Base-by-base conservation (phyloP, 2,329 filamentous ascomycete genomes). In the Drechmeria coniospora region DNA sequence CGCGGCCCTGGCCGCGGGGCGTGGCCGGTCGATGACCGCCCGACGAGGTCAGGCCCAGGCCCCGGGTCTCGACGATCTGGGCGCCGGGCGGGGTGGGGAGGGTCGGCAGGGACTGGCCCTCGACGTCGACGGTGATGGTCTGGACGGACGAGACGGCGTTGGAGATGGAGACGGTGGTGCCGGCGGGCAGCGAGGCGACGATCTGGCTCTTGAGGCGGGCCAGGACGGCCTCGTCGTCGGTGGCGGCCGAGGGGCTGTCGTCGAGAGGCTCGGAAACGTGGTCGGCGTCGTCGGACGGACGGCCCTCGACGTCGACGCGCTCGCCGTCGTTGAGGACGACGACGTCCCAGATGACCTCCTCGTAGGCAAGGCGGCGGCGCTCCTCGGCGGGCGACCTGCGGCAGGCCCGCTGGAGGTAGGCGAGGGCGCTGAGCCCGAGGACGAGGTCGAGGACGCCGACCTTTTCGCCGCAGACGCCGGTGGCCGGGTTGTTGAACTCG, bases 341-440 rank as follows among this genome's bases (percentile, higher is more conserved):
- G 3, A 77, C 65, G 40, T 79, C 74, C 73, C 74, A 78, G 7
- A 79, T 56, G 2, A 69, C 50, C 34, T 75, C 67, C 31, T 74
- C 68, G 12, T 57, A 55, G 8, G 54, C 53, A 6, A 60, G 50
- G 1, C 57, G 53, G 15, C 54, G 51, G 6, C 46, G 49, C 37
- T 73, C 65, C 26, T 65, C 59, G 13, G 65, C 60, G 6, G 62
- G 55, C 18, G 60, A 52, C 23, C 56, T 63, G 28, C 58, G 59
- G 33, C 68, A 74, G 42, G 59, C 62, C 29, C 60, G 57, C 41
- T 77, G 74, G 14, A 78, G 49, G 32, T 74, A 71, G 4, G 71
- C 69, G 31, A 79, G 50, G 10, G 68, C 69, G 33, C 64, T 67
- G 6, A 76, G 50, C 1, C 69, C 73, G 26, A 74, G 51, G 4